These are phyloP conservation scores for Boletus tylopilopsis DNA, from an alignment of 768 basidiomycete species.

Conservation along the genomic window DNA sequence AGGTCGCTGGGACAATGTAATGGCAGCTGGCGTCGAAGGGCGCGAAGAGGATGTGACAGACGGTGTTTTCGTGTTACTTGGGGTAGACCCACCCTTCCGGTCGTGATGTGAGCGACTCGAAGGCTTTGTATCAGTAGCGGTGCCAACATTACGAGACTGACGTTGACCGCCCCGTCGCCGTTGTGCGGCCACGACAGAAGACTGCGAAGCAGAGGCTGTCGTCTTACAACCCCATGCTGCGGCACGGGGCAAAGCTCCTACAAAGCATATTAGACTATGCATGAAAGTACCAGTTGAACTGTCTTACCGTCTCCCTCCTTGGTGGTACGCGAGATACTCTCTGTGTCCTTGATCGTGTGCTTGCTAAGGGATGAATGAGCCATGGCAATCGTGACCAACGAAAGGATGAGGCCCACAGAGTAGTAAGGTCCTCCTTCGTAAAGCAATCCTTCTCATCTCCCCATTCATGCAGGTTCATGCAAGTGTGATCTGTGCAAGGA, in stretches of 20 bases:
- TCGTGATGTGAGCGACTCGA: constrained; percentile 39
- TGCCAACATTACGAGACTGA: constrained; percentile 40
- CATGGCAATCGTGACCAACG: background rate
- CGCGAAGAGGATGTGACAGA: constrained; percentile 53
- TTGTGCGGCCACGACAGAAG: constrained; percentile 24
- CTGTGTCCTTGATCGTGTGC: constrained; percentile 90
- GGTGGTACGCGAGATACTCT: constrained; percentile 54
- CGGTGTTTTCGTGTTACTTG: constrained; percentile 38
- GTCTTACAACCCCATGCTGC: constrained; percentile 60
- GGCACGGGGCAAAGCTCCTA: constrained; percentile 59
- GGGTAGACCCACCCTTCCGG: constrained; percentile 36
- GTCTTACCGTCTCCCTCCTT: constrained; percentile 60
- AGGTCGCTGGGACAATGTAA: constrained; percentile 38
- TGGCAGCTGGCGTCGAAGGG: constrained; percentile 49
- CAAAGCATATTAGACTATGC: constrained; percentile 8
- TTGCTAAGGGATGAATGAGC: constrained; percentile 50
- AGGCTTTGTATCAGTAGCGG: constrained; percentile 34
- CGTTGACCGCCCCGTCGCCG: constrained; percentile 48
- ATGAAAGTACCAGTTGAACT: background rate
- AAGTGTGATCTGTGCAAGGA: constrained; percentile 81
- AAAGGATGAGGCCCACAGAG: constrained; percentile 55
- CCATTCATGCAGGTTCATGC: constrained; percentile 97
- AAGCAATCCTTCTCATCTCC: constrained; percentile 98
- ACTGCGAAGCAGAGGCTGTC: constrained; percentile 17
- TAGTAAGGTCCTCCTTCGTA: constrained; percentile 93